Percentiles rank a stretch among this genome's conserved stretches.
Conservation (phyloP, 768 basidiomycete species). For the Hericium rajendrae region DNA sequence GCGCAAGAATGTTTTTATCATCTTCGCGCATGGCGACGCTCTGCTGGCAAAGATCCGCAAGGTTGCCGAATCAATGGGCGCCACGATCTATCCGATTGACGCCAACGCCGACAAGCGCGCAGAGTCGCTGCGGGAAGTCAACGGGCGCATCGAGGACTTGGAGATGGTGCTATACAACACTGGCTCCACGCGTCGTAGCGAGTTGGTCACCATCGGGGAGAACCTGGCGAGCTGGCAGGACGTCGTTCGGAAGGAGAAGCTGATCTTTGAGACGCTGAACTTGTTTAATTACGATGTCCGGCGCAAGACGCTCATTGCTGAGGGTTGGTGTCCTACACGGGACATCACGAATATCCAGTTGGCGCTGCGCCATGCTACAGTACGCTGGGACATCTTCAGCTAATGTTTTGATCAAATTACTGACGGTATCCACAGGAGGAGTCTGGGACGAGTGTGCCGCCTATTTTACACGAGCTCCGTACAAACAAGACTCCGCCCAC, state of each 20-base stretch:
- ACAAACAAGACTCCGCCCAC: conserved; percentile 93
- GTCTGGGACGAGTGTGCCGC: conserved; percentile 85
- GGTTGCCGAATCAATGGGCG: conserved; percentile 98
- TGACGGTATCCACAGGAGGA: conserved; percentile 45
- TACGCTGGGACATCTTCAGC: conserved; percentile 19
- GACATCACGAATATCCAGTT: conserved; percentile 82
- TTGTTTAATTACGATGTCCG: conserved; percentile 91
- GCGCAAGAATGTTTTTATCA: conserved; percentile 98
- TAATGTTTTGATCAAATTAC: not conserved
- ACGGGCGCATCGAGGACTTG: conserved; percentile 82
- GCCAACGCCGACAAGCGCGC: conserved; percentile 87
- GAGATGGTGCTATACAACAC: conserved; percentile 87
- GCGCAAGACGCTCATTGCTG: conserved; percentile 90
- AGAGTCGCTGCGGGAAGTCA: conserved; percentile 84
- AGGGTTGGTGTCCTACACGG: conserved; percentile 94
- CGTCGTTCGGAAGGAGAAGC: conserved; percentile 90
- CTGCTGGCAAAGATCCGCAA: conserved; percentile 95
- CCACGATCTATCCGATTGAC: conserved; percentile 93
- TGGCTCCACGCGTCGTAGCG: conserved; percentile 66
- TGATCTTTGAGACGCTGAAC: conserved; percentile 93
- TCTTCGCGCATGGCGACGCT: conserved; percentile 93
- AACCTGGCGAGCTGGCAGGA: conserved; percentile 85
- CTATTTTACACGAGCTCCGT: conserved; percentile 82
- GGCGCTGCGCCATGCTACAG: conserved; percentile 83
- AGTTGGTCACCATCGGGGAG: conserved; percentile 81